These are phyloP conservation scores for Aeschynomene evenia DNA, from an alignment of 306 rosid genomes.

Conservation along the genomic window DNA sequence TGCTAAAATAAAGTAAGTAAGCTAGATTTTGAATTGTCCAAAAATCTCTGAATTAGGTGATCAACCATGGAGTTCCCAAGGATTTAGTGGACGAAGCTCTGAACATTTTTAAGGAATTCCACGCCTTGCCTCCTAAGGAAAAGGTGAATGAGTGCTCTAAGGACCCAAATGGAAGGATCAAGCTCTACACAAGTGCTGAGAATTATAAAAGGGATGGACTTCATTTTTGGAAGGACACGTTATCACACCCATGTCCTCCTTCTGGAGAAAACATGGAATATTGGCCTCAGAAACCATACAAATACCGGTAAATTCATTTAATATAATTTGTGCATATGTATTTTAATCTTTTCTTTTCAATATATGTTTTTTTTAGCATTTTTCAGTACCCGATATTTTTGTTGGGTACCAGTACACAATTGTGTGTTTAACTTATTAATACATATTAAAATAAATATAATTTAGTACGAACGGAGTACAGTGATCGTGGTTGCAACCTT, in stretches of 20 bases:
- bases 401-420: no score
- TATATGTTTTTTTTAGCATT: no score
- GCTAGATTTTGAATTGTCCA: neutral
- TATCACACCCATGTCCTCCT: slow-evolving; percentile 60
- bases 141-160: slow-evolving; percentile 56
- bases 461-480: no score
- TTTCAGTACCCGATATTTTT: no score
- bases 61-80: slow-evolving; percentile 67
- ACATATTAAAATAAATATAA: no score
- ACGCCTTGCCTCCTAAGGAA: slow-evolving; percentile 54
- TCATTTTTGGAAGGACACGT: slow-evolving; percentile 72
- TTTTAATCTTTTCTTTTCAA: no score
- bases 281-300: slow-evolving; percentile 73
- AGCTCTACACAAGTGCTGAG: slow-evolving; percentile 62
- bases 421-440: no score
- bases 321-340: neutral
- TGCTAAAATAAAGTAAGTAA: no score
- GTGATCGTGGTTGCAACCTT: no score
- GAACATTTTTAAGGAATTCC: slow-evolving; percentile 55
- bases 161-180: slow-evolving; percentile 57
- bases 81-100: slow-evolving; percentile 42
- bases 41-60: slow-evolving; percentile 38
- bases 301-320: slow-evolving; percentile 33
- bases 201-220: slow-evolving; percentile 38
- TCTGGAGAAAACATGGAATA: slow-evolving; percentile 41